These are phyloP conservation scores for Penicillium concentricum DNA, from an alignment of 2,329 filamentous ascomycete species.

Conservation along the genomic window DNA sequence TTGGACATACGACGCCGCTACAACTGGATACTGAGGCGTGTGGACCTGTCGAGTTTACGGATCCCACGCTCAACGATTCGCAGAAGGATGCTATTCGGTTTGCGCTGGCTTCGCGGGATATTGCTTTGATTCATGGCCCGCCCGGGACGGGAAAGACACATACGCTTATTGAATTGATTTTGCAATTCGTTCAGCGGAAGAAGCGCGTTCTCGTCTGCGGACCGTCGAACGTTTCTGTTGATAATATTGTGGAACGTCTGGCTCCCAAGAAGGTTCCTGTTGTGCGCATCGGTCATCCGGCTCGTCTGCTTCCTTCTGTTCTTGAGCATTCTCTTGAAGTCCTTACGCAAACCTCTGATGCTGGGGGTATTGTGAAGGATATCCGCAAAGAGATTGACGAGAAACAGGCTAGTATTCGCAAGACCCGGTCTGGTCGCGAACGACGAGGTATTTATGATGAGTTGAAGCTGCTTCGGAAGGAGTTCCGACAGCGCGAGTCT, in stretches of 20 bases:
- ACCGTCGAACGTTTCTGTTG: conserved; percentile 93
- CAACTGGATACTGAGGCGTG: conserved; percentile 48
- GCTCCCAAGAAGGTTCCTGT: conserved; percentile 82
- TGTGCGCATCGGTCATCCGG: conserved; percentile 87
- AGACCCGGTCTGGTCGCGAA: conserved; percentile 78
- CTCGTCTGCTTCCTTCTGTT: conserved; percentile 82
- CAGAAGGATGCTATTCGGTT: conserved; percentile 71
- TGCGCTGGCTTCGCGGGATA: conserved; percentile 74
- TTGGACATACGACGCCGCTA: conserved; percentile 58
- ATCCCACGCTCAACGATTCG: conserved; percentile 59
- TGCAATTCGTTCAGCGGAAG: conserved; percentile 76
- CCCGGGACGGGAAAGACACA: conserved; percentile 97
- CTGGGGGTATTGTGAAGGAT: conserved; percentile 83
- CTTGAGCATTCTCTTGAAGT: conserved; percentile 88
- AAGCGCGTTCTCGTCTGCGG: conserved; percentile 87
- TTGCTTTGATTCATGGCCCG: conserved; percentile 90
- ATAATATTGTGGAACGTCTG: conserved; percentile 95
- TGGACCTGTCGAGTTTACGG: conserved; percentile 53
- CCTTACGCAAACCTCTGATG: conserved; percentile 84
- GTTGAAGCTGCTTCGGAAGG: conserved; percentile 78
- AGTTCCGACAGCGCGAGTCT: conserved; percentile 81
- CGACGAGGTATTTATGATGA: conserved; percentile 79
- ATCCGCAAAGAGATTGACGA: conserved; percentile 89
- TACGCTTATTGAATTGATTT: conserved; percentile 89
- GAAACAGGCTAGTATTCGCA: conserved; percentile 84